Evolutionary conservation across 2,329 filamentous ascomycete genomes (phyloP).

Genomic region (Trichophyton verrucosum): DNA sequence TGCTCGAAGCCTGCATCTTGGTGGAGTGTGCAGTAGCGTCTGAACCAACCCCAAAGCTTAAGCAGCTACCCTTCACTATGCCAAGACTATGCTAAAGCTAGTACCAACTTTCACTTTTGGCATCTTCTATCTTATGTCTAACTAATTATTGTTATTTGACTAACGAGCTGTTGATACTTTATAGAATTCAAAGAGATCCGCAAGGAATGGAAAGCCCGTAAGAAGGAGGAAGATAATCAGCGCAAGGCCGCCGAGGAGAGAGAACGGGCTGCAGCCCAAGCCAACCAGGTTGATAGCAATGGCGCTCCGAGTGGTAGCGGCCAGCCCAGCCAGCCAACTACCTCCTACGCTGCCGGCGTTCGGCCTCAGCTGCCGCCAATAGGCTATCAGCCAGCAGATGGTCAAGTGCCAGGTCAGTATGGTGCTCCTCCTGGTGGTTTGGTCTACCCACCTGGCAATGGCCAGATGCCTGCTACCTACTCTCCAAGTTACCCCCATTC

Average conservation of each 20-base stretch:
- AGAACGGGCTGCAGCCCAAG: conserved; percentile 50
- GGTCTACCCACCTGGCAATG: conserved; percentile 37
- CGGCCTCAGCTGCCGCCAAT: conserved; percentile 62
- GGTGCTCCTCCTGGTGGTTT: conserved; percentile 43
- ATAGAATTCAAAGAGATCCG: conserved; percentile 97
- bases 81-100: conserved; percentile 15
- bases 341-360: conserved; percentile 38
- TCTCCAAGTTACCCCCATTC: conserved; percentile 39
- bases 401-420: conserved; percentile 49
- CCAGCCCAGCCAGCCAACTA: conserved; percentile 17
- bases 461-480: conserved; percentile 33
- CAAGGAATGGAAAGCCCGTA: conserved; percentile 97
- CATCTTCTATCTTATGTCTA: background rate
- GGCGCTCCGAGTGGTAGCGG: conserved; percentile 30
- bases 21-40: conserved; percentile 42
- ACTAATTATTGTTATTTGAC: background rate
- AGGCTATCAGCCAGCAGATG: conserved; percentile 51
- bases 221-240: conserved; percentile 92
- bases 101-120: background rate
- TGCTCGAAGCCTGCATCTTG: conserved; percentile 25
- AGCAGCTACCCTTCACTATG: conserved; percentile 17
- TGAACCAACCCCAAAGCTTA: conserved; percentile 37
- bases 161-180: conserved; percentile 14
- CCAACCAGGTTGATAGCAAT: conserved; percentile 37
- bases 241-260: conserved; percentile 85